Percentiles rank a stretch among this genome's conserved stretches.
These are phyloP conservation scores for Tuber melanosporum DNA, from an alignment of 495 filamentous ascomycete species.

Conservation along the genomic window DNA sequence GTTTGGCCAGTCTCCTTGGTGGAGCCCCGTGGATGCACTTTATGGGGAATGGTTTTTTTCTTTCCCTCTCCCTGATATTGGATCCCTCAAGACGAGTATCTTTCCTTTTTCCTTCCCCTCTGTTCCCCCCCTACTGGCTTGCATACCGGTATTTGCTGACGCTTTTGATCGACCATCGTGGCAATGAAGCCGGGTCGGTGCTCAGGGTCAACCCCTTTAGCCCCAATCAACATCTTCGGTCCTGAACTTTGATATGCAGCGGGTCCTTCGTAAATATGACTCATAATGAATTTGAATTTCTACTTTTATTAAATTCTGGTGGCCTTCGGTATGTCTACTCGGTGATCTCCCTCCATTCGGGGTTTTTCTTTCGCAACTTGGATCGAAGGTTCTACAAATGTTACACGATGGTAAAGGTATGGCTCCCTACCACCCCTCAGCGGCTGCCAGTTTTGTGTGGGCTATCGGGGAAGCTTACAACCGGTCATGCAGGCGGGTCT, in stretches of 20 bases:
- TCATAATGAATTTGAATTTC: not conserved
- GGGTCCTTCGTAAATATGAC: not conserved
- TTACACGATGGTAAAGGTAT: not conserved
- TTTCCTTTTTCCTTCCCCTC: not conserved
- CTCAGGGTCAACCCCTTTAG: not conserved
- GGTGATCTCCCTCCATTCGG: not conserved
- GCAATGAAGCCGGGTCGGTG: not conserved
- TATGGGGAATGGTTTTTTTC: not conserved
- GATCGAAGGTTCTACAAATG: not conserved
- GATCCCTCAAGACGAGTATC: not conserved
- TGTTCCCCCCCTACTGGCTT: not conserved
- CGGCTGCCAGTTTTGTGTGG: not conserved
- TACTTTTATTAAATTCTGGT: not conserved
- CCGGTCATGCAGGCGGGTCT: not conserved
- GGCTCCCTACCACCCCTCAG: not conserved
- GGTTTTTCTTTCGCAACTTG: not conserved
- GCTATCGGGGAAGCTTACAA: not conserved
- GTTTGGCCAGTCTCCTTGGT: not conserved
- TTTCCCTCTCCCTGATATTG: not conserved
- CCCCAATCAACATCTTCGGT: not conserved
- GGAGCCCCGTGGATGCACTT: not conserved
- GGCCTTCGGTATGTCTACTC: not conserved
- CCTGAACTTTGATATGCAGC: not conserved
- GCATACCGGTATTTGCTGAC: not conserved
- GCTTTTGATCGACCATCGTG: not conserved